These are phyloP conservation scores for Viola pubescens DNA, from an alignment of 441 rosid genomes.

Conservation along the genomic window DNA sequence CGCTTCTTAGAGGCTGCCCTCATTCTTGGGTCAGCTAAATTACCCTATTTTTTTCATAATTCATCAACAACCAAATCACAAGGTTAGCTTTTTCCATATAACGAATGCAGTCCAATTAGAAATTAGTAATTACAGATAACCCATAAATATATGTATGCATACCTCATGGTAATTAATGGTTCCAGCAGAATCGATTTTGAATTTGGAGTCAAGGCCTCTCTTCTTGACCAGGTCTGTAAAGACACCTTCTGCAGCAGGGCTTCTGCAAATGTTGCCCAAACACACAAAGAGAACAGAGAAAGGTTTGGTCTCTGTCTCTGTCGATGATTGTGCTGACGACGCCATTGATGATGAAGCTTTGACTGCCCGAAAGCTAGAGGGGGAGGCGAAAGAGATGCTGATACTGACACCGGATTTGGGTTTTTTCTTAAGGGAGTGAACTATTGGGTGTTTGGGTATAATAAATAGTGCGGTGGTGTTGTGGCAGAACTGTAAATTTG, in stretches of 20 bases:
- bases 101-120: background rate
- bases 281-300: slow-evolving; percentile 78
- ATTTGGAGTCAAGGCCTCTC: slow-evolving; percentile 55
- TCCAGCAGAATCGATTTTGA: slow-evolving; percentile 87
- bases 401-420: slow-evolving; percentile 8
- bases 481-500: slow-evolving; percentile 53
- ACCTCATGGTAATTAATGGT: slow-evolving; percentile 85
- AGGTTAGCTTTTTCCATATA: slow-evolving; percentile 2
- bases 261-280: slow-evolving; percentile 85
- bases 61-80: slow-evolving; percentile 1
- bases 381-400: slow-evolving; percentile 11
- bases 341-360: slow-evolving; percentile 39
- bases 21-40: slow-evolving; percentile 89
- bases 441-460: slow-evolving; percentile 12
- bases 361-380: slow-evolving; percentile 15
- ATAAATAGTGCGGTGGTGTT: slow-evolving; percentile 5
- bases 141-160: slow-evolving; percentile 1
- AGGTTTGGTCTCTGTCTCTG: slow-evolving; percentile 38
- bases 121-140: background rate
- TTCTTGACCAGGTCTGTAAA: slow-evolving; percentile 68
- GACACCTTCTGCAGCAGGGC: slow-evolving; percentile 97
- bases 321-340: slow-evolving; percentile 23
- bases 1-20: slow-evolving; percentile 74
- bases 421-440: slow-evolving; percentile 1
- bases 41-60: slow-evolving; percentile 44